phyloP scores from a whole-genome alignment of 768 basidiomycete species.

The Calocybe indica region DNA sequence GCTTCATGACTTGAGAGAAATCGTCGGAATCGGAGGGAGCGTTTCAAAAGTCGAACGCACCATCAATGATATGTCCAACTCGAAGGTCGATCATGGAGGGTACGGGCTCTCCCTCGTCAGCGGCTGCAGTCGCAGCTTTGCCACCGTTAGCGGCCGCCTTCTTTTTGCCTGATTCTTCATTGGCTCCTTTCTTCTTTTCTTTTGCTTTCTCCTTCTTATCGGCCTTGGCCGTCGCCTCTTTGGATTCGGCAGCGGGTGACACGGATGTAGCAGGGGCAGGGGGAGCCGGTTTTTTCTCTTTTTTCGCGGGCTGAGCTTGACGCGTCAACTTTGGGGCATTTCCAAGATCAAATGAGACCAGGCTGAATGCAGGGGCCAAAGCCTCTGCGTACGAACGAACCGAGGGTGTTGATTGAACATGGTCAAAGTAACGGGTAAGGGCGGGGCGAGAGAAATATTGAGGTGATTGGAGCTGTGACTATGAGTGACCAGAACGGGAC shows the following conservation, averaged over 20 bases:
- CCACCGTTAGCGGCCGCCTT: constrained; percentile 29
- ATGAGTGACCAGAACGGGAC: not conserved
- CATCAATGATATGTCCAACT: constrained; percentile 88
- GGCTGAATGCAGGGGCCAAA: constrained; percentile 43
- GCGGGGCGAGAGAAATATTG: constrained; percentile 78
- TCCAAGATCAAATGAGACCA: constrained; percentile 66
- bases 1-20: constrained; percentile 70
- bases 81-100: constrained; percentile 98
- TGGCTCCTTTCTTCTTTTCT: constrained; percentile 43
- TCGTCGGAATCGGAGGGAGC: not conserved
- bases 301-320: constrained; percentile 67
- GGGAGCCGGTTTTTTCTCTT: constrained; percentile 49
- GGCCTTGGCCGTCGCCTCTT: constrained; percentile 22
- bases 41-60: constrained; percentile 36
- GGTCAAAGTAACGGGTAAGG: constrained; percentile 91
- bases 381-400: constrained; percentile 54
- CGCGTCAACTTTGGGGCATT: constrained; percentile 72
- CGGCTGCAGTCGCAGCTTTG: constrained; percentile 34
- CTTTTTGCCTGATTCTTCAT: constrained; percentile 31
- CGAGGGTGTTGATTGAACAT: constrained; percentile 70
- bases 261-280: constrained; percentile 11
- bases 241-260: constrained; percentile 14
- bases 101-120: constrained; percentile 74
- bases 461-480: constrained; percentile 68
- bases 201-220: constrained; percentile 52